Evolutionary conservation across 768 basidiomycete species (phyloP).

Genomic region (Pleurotus sapidus): DNA sequence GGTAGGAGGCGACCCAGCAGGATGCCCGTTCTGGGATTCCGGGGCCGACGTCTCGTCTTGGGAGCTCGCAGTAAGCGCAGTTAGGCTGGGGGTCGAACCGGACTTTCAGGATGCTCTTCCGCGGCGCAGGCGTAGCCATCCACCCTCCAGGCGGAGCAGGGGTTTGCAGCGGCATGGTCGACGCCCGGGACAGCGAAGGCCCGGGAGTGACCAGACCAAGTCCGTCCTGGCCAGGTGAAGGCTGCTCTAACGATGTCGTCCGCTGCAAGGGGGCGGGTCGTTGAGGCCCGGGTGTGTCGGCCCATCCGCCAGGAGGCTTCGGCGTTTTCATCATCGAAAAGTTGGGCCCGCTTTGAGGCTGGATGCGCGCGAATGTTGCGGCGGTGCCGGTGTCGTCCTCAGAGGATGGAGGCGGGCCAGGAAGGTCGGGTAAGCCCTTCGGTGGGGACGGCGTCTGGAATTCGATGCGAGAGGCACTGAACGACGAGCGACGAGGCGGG

Average conservation of each 20-base stretch:
- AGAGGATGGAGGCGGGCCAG: constrained; percentile 59
- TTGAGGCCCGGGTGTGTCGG: constrained; percentile 20
- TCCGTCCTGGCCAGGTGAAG: neutral
- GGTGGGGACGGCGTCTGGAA: constrained; percentile 67
- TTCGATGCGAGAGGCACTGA: constrained; percentile 39
- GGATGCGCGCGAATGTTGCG: neutral
- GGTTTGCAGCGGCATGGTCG: constrained; percentile 47
- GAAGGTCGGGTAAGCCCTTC: constrained; percentile 60
- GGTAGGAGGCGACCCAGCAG: neutral
- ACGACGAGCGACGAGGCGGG: constrained; percentile 42
- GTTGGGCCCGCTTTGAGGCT: constrained; percentile 11
- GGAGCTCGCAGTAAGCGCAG: constrained; percentile 16
- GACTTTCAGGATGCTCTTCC: constrained; percentile 66
- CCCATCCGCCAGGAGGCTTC: constrained; percentile 41
- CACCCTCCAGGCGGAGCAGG: constrained; percentile 68
- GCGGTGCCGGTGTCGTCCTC: constrained; percentile 38
- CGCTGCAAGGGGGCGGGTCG: neutral
- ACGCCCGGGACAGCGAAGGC: constrained; percentile 47
- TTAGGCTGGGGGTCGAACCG: constrained; percentile 55
- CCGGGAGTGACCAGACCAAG: neutral
- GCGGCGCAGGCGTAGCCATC: constrained; percentile 51
- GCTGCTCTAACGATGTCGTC: neutral
- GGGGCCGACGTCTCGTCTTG: constrained; percentile 15
- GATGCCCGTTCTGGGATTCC: neutral
- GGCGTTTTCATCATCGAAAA: constrained; percentile 38